Evolutionary conservation across 2,329 filamentous ascomycete species (phyloP), one percentile per base, ranked within the genome.

Genomic region (Ambrosiella beaveri): DNA sequence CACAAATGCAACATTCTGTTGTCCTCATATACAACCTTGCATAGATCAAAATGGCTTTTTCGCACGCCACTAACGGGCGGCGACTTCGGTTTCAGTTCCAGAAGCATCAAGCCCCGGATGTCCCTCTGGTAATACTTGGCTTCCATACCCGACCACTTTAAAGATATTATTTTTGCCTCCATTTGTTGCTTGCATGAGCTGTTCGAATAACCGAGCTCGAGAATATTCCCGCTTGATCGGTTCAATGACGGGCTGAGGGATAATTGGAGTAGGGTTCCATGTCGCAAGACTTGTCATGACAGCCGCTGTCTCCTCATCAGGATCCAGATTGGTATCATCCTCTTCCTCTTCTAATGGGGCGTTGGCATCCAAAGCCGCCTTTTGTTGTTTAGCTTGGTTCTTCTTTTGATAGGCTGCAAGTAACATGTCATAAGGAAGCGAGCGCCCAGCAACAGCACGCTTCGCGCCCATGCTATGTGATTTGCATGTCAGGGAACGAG

Each of bases 311-410:
- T 98, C 93, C 73, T 97, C 93, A 67, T 98, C 93, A 1, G 87
- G 93, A 69, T 98, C 93, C 41, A 98, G 81, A 2, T 82, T 86
- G 5, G 81, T 82, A 61, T 88, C 87, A 52, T 94, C 88, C 65
- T 90, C 80, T 61, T 91, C 87, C 62, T 96, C 89, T 64, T 91
- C 88, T 15, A 93, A 72, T 1, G 89, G 90, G 1, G 90, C 90
- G 68, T 94, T 95, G 58, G 93, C 91, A 68, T 97, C 90, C 64
- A 98, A 85, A 41, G 90, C 89, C 40, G 90, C 90, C 73, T 96
- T 95, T 70, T 97, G 93, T 73, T 95, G 88, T 67, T 95, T 95
- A 19, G 93, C 93, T 70, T 97, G 93, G 65, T 98, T 98, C 76
- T 96, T 97, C 77, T 97, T 96, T 69, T 93, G 87, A 66, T 93